Conservation (phyloP, 1,284 basidiomycete species). For the Boletus calvinii region DNA sequence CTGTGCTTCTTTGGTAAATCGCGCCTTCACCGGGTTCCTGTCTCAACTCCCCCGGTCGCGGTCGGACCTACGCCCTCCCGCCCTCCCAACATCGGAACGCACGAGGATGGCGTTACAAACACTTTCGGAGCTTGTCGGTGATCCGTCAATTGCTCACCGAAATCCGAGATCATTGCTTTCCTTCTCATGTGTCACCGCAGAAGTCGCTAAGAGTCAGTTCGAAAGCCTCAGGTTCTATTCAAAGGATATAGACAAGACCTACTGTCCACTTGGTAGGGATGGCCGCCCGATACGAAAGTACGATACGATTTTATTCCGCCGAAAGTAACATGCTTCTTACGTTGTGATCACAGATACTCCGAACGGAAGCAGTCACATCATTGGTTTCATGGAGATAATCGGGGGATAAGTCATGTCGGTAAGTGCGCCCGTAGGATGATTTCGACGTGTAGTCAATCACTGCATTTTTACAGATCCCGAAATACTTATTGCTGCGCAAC, state of each 20-base stretch:
- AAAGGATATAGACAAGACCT: slow-evolving; percentile 47
- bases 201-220: slow-evolving; percentile 50
- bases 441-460: slow-evolving; percentile 1
- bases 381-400: slow-evolving; percentile 62
- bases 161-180: slow-evolving; percentile 60
- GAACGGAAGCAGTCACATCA: slow-evolving; percentile 55
- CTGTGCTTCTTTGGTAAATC: no score
- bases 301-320: slow-evolving; percentile 21
- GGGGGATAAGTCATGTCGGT: slow-evolving; percentile 59
- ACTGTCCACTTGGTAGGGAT: slow-evolving; percentile 56
- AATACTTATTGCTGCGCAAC: slow-evolving; percentile 23
- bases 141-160: slow-evolving; percentile 48
- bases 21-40: slow-evolving; percentile 62
- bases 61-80: slow-evolving; percentile 45
- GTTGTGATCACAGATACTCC: slow-evolving; percentile 41
- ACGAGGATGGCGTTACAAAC: slow-evolving; percentile 53
- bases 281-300: slow-evolving; percentile 63
- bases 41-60: slow-evolving; percentile 47
- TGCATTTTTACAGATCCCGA: slow-evolving; percentile 24
- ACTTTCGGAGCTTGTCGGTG: slow-evolving; percentile 51
- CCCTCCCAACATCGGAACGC: slow-evolving; percentile 40
- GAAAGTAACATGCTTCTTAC: not conserved
- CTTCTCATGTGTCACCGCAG: slow-evolving; percentile 62
- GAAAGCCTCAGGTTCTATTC: slow-evolving; percentile 48
- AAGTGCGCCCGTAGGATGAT: slow-evolving; percentile 17